Evolutionary conservation across 179 eudicot genomes (phyloP).

Genomic region (Sideroxylon spinosum): DNA sequence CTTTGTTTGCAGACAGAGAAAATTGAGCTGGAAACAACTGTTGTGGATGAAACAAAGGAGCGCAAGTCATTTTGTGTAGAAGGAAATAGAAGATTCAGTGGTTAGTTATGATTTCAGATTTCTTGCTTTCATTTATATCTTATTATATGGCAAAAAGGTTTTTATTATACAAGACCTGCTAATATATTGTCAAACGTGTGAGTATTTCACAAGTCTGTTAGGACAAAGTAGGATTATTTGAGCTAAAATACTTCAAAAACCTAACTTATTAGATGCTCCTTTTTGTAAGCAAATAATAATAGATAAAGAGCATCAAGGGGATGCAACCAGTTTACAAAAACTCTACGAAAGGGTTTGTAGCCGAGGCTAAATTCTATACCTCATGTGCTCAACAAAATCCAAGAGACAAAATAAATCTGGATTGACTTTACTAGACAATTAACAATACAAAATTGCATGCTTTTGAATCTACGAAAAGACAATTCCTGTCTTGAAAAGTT

Average conservation of each 20-base stretch:
- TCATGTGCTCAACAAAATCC: no score
- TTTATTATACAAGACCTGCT: background rate
- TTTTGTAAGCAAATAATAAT: no score
- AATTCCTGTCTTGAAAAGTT: no score
- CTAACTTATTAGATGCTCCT: background rate
- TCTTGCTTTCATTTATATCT: background rate
- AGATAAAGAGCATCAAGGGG: no score
- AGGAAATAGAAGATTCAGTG: conserved; percentile 84
- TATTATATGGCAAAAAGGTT: conserved; percentile 4
- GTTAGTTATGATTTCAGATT: conserved; percentile 41
- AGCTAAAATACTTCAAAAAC: background rate
- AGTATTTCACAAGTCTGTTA: background rate
- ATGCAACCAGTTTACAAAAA: no score
- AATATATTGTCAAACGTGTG: background rate
- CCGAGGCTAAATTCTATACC: no score
- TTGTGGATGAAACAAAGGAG: conserved; percentile 93
- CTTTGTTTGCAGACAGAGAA: conserved; percentile 71
- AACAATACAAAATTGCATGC: no score
- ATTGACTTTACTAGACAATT: no score
- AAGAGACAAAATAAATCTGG: no score
- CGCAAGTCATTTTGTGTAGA: conserved; percentile 88
- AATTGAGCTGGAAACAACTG: conserved; percentile 95
- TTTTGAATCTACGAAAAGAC: no score
- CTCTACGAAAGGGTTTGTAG: no score
- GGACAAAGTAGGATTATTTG: background rate